Base-by-base conservation (phyloP, 495 filamentous ascomycete genomes). In the Rostrohypoxylon terebratum region DNA sequence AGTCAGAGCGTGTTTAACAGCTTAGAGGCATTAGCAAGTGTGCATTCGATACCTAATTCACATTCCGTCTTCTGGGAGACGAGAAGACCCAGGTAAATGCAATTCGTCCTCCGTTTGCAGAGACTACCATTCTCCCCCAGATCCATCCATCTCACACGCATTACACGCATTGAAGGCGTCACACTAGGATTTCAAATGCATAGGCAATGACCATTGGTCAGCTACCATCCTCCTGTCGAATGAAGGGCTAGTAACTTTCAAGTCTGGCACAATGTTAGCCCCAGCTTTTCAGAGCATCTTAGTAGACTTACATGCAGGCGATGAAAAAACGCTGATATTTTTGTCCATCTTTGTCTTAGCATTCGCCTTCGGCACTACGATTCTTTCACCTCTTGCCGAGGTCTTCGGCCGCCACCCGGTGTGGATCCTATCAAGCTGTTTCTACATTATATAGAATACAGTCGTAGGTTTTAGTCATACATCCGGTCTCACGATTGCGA, bases 241-340 rank as follows among this genome's bases (percentile, higher is more conserved):
- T 13, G 87, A 86, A 0, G 83, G 80, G 18, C 87, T 88, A 75
- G 91, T 88, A 0, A 87, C 90, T 66, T 89, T 93, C 61, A 90
- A 90, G 21, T 88, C 90, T 0, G 89, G 86, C 1, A 89, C 87
- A 2, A 92, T 93, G 86, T 84, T 93, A 21, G 87, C 91, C 0
- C 91, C 91, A 0, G 90, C 89, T 1, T 71, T 93, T 10, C 36
- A 75, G 9, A 73, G 82, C 8, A 83, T 92, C 31, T 75, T 83
- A 38, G 69, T 74, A 4, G 89, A 92, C 3, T 81, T 93, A 10
- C 28, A 86, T 36, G 88, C 92, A 6, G 79, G 76, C 59, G 45
- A 65, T 9, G 50, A 71, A 6, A 71, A 81, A 23, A 58, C 73
- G 1, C 71, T 69, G 16, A 68, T 83, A 13, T 63, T 76, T 4